Percentiles rank a stretch among this genome's conserved stretches.
Evolutionary conservation across 78 protist species (phyloP).

Genomic region (Emiliania huxleyi): DNA sequence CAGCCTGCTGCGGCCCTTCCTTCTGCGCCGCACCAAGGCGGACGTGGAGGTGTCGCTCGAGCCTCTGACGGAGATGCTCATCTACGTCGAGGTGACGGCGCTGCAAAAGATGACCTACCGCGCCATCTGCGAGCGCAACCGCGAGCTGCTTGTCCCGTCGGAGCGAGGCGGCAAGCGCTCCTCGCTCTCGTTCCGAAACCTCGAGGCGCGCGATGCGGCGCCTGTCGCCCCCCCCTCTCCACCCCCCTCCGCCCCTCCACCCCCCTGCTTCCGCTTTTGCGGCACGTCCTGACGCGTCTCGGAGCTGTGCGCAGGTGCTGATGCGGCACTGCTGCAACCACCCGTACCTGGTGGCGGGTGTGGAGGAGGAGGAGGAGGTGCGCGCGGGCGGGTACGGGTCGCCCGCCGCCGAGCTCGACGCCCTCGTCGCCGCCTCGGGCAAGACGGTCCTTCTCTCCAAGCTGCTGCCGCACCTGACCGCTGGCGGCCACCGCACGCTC

Average conservation of each 20-base stretch:
- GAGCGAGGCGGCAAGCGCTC: neutral
- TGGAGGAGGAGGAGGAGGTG: constrained; percentile 21
- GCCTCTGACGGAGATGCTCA: constrained; percentile 65
- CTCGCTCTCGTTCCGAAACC: neutral
- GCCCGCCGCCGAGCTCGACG: neutral
- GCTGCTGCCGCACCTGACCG: constrained; percentile 69
- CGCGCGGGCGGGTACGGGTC: neutral
- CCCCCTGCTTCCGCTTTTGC: too few species aligned
- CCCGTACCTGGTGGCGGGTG: constrained; percentile 77
- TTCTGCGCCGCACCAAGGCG: constrained; percentile 81
- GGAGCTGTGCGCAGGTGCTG: too few species aligned
- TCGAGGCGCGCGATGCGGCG: too few species aligned
- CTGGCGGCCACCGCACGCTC: constrained; percentile 87
- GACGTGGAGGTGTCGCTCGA: constrained; percentile 76
- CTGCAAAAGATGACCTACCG: constrained; percentile 74
- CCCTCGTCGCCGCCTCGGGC: constrained; percentile 58
- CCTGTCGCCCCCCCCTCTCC: too few species aligned
- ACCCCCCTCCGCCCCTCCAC: too few species aligned
- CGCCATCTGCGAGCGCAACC: constrained; percentile 66
- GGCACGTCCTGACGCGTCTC: too few species aligned
- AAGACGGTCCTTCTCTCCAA: constrained; percentile 86
- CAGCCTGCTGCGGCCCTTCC: constrained; percentile 67
- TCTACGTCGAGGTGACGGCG: constrained; percentile 79
- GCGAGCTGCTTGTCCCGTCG: neutral
- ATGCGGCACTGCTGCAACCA: constrained; percentile 90